A percentile compares a stretch with the other conserved stretches of the same genome.
Evolutionary conservation across 75 land plant genomes (phyloP).

Genomic region (Cryptomeria japonica): DNA sequence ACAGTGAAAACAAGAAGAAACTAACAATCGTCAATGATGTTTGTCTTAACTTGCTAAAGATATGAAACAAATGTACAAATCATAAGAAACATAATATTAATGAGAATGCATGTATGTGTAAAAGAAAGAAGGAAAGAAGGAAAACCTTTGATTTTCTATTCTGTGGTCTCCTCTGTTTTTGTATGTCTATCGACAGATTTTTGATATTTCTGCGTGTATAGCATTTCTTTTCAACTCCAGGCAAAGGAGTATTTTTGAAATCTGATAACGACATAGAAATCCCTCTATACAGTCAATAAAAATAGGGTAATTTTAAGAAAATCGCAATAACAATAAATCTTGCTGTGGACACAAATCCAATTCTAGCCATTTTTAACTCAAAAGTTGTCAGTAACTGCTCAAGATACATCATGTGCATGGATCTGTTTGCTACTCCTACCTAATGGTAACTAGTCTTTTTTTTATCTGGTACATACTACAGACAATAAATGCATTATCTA

Average conservation of each 20-base stretch:
- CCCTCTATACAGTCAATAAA: neutral
- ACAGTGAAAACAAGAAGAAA: neutral
- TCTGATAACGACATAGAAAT: conserved; percentile 1
- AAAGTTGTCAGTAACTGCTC: neutral
- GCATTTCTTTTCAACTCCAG: neutral
- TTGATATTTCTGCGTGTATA: neutral
- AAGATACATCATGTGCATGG: neutral
- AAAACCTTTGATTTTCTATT: conserved; percentile 8
- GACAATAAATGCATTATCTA: neutral
- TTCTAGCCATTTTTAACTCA: neutral
- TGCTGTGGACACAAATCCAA: neutral
- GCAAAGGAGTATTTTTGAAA: conserved; percentile 2
- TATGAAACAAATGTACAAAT: neutral
- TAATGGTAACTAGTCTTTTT: neutral
- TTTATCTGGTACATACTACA: neutral
- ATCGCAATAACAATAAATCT: neutral
- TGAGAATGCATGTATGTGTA: neutral
- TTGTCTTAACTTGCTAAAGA: neutral
- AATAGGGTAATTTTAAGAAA: neutral
- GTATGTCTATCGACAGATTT: neutral
- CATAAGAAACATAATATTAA: neutral
- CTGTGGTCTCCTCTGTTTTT: neutral
- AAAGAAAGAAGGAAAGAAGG: neutral
- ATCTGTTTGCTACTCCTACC: neutral
- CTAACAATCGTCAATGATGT: neutral